phyloP scores from a whole-genome alignment of 257 asterid species.

The Dorcoceras hygrometricum region DNA sequence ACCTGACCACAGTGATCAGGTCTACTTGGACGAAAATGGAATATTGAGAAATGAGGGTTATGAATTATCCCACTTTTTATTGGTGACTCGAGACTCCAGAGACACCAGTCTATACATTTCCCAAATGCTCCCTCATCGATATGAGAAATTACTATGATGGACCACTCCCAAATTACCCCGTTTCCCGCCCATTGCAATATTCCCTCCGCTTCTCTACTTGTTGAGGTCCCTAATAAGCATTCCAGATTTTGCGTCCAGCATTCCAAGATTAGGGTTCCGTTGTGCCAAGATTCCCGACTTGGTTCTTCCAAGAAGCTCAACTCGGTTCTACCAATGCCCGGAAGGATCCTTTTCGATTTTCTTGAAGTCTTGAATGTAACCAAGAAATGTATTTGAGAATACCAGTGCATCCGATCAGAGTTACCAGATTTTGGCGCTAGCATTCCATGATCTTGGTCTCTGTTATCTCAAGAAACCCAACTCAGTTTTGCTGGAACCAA shows the following conservation, averaged over 20 bases:
- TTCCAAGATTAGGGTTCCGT: slow-evolving; percentile 13
- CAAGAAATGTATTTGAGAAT: slow-evolving; percentile 57
- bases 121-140: neutral
- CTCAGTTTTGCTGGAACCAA: slow-evolving; percentile 2
- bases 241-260: slow-evolving; percentile 19
- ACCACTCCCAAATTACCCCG: neutral
- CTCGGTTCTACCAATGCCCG: neutral
- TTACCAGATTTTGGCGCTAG: slow-evolving; percentile 20
- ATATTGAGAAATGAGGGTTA: no score
- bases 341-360: slow-evolving; percentile 16
- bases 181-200: neutral
- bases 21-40: no score
- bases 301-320: slow-evolving; percentile 10
- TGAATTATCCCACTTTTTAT: no score
- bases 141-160: neutral
- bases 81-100: no score
- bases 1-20: no score
- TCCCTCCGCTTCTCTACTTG: no score
- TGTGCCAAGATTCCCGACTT: no score
- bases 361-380: slow-evolving; percentile 1
- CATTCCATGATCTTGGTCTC: slow-evolving; percentile 6
- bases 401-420: slow-evolving; percentile 39
- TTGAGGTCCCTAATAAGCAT: slow-evolving; percentile 20
- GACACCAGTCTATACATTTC: no score
- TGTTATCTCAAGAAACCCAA: slow-evolving; percentile 11